These are phyloP conservation scores for Miscanthus lutarioriparius DNA, from an alignment of 176 grass and related monocot genomes.

Conservation along the genomic window DNA sequence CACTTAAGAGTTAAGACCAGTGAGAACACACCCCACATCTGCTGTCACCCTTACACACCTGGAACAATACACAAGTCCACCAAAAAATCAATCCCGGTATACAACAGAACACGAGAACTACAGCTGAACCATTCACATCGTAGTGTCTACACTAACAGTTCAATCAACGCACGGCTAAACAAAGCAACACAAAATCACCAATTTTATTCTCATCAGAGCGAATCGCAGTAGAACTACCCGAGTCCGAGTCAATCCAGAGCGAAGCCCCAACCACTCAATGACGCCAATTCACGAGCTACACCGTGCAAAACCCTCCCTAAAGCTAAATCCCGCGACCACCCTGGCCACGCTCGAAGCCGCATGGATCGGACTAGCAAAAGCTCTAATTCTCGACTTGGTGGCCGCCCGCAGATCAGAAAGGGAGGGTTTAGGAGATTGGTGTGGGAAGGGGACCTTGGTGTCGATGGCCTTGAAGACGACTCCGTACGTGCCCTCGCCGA, in stretches of 20 bases:
- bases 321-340: not conserved
- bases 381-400: not conserved
- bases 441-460: conserved; percentile 48
- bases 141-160: not conserved
- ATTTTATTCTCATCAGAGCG: not conserved
- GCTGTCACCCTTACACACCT: not conserved
- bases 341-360: not conserved
- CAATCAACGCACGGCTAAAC: not conserved
- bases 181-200: conserved; percentile 4
- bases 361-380: not conserved
- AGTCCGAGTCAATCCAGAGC: not conserved
- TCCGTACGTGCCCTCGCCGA: conserved; percentile 94
- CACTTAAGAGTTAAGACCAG: not conserved
- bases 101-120: not conserved
- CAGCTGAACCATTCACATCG: not conserved
- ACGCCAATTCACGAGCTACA: conserved; percentile 17
- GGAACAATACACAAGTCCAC: not conserved
- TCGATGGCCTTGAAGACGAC: conserved; percentile 94
- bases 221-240: not conserved
- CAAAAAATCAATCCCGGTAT: not conserved
- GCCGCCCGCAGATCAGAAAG: conserved; percentile 33
- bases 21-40: not conserved
- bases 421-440: conserved; percentile 19
- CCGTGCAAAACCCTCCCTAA: conserved; percentile 9
- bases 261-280: not conserved